Conservation (phyloP, 1,284 basidiomycete genomes). For the Polyporus tsugae region DNA sequence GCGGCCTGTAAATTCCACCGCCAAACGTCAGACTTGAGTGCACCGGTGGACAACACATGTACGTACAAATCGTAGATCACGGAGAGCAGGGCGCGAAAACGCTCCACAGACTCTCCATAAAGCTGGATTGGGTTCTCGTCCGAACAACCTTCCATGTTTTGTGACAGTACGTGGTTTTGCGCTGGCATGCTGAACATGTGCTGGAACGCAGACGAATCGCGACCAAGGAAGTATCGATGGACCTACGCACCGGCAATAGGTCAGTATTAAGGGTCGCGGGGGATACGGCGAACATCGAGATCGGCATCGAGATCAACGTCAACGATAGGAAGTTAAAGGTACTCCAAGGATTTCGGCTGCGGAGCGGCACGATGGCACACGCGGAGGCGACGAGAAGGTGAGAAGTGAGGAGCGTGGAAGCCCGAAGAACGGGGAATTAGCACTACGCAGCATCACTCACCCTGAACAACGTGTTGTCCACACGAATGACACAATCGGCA, state of each 20-base stretch:
- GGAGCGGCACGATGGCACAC: background rate
- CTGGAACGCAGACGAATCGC: slow-evolving; percentile 60
- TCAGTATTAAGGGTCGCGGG: slow-evolving; percentile 17
- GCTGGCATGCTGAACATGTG: slow-evolving; percentile 58
- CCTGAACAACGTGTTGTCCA: slow-evolving; percentile 57
- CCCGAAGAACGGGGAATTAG: background rate
- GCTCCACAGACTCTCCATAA: slow-evolving; percentile 54
- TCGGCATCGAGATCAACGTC: slow-evolving; percentile 31
- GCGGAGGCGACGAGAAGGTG: slow-evolving; percentile 8
- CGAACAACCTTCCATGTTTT: slow-evolving; percentile 47
- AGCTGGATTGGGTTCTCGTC: slow-evolving; percentile 59
- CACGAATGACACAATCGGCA: slow-evolving; percentile 56
- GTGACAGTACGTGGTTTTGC: background rate
- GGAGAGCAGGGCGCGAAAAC: slow-evolving; percentile 57
- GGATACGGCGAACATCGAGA: slow-evolving; percentile 25
- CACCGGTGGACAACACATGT: background rate
- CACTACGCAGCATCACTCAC: slow-evolving; percentile 37
- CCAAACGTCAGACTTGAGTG: slow-evolving; percentile 19
- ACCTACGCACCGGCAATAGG: slow-evolving; percentile 45
- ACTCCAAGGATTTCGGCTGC: slow-evolving; percentile 13
- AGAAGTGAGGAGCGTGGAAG: slow-evolving; percentile 1
- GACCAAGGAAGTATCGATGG: slow-evolving; percentile 57
- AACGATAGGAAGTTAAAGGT: slow-evolving; percentile 1
- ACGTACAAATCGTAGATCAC: slow-evolving; percentile 60
- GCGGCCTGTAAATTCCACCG: slow-evolving; percentile 33